Evolutionary conservation across 2,329 filamentous ascomycete species (phyloP).

Genomic region (Fusarium multiceps): DNA sequence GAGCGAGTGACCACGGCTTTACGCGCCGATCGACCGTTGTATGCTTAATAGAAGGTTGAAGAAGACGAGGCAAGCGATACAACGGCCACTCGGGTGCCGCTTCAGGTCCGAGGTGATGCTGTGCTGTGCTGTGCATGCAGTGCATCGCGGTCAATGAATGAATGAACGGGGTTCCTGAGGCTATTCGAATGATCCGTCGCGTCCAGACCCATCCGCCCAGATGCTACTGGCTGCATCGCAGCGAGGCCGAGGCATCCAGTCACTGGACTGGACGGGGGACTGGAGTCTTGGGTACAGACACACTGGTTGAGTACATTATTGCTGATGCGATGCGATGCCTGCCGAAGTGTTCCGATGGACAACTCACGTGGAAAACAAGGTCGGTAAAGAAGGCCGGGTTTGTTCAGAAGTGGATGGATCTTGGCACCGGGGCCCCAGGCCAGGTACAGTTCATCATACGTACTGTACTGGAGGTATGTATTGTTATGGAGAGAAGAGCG

Average conservation of each 20-base stretch:
- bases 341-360: constrained; percentile 23
- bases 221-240: constrained; percentile 1
- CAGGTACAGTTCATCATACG: background rate
- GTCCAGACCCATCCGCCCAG: constrained; percentile 18
- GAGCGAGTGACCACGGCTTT: constrained; percentile 14
- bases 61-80: background rate
- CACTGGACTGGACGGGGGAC: background rate
- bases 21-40: constrained; percentile 24
- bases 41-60: constrained; percentile 2
- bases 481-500: background rate
- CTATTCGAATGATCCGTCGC: constrained; percentile 7
- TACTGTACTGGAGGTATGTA: background rate
- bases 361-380: constrained; percentile 26
- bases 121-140: background rate
- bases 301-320: background rate
- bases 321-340: background rate
- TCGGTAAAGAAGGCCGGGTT: constrained; percentile 21
- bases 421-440: constrained; percentile 23
- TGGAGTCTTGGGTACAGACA: background rate
- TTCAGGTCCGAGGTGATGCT: constrained; percentile 6
- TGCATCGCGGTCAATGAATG: background rate
- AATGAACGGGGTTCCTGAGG: constrained; percentile 4
- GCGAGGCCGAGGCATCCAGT: constrained; percentile 13
- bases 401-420: constrained; percentile 22
- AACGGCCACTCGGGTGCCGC: constrained; percentile 11